Conservation (phyloP, 768 basidiomycete genomes). For the Gelatoporia subvermispora region DNA sequence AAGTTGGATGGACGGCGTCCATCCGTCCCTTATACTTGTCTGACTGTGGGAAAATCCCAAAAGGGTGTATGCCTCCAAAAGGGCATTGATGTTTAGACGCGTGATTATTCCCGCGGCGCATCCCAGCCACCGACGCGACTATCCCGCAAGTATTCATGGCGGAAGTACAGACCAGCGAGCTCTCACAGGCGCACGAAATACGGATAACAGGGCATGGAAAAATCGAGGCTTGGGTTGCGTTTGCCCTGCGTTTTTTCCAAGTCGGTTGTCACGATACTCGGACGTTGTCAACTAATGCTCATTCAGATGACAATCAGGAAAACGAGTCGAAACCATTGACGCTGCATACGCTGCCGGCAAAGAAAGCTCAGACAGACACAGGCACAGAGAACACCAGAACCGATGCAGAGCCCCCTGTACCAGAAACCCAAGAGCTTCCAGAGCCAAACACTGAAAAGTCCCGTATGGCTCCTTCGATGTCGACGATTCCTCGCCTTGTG, state of each 20-base stretch:
- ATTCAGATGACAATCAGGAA: constrained; percentile 29
- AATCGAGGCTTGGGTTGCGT: constrained; percentile 30
- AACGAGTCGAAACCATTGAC: constrained; percentile 45
- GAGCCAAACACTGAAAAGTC: constrained; percentile 9
- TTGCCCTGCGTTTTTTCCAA: constrained; percentile 33
- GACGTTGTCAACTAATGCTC: not conserved
- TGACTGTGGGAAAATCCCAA: too few relatives aligned
- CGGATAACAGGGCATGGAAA: constrained; percentile 34
- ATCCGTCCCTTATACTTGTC: too few relatives aligned
- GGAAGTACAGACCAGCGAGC: too few relatives aligned
- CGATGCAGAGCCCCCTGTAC: constrained; percentile 1
- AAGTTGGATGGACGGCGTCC: too few relatives aligned
- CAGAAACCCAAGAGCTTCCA: constrained; percentile 5
- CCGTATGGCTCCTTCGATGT: constrained; percentile 31
- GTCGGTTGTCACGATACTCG: constrained; percentile 10
- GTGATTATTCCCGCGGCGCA: too few relatives aligned
- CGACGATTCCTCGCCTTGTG: constrained; percentile 57
- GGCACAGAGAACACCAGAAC: constrained; percentile 6
- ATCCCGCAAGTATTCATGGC: too few relatives aligned
- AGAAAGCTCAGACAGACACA: not conserved
- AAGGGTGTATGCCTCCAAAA: too few relatives aligned
- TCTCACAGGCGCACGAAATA: constrained; percentile 21
- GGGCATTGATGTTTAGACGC: too few relatives aligned
- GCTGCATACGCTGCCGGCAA: constrained; percentile 55
- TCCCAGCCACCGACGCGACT: too few relatives aligned